phyloP scores from a whole-genome alignment of 2,329 filamentous ascomycete genomes.

The Trichophaea hybrida region DNA sequence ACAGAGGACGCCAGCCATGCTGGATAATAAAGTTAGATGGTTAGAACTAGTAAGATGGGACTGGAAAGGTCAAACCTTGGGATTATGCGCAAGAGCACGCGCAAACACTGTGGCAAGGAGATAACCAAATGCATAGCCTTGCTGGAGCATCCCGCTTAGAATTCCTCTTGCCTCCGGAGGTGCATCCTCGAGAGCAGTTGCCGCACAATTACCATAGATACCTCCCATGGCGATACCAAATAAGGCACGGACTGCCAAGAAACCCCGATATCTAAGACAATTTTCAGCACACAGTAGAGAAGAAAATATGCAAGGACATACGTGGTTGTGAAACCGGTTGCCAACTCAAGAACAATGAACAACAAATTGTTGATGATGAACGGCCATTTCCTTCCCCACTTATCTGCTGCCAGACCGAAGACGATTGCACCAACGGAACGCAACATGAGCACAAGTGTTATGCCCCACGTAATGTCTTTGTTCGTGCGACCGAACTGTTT shows the following conservation, averaged over 20 bases:
- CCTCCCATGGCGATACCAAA: conserved; percentile 72
- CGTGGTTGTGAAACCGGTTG: conserved; percentile 49
- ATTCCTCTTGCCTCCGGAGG: conserved; percentile 51
- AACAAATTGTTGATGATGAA: conserved; percentile 58
- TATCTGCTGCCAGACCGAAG: conserved; percentile 65
- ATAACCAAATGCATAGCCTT: conserved; percentile 68
- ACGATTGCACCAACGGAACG: conserved; percentile 49
- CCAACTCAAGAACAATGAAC: conserved; percentile 59
- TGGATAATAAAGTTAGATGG: conserved; percentile 23
- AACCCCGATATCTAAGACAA: conserved; percentile 50
- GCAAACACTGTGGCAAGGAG: conserved; percentile 59
- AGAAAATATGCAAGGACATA: background rate
- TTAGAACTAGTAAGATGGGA: too few species aligned
- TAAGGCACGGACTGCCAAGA: conserved; percentile 54
- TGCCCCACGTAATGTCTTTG: conserved; percentile 49
- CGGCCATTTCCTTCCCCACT: conserved; percentile 68
- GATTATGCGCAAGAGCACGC: conserved; percentile 58
- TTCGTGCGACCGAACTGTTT: conserved; percentile 41
- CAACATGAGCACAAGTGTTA: conserved; percentile 49
- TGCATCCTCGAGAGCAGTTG: conserved; percentile 37
- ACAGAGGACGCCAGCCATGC: conserved; percentile 71
- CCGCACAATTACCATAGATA: conserved; percentile 63
- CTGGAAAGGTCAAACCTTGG: conserved; percentile 29
- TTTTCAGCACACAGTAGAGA: background rate
- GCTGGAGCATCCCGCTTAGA: conserved; percentile 72